Base-by-base conservation (phyloP, 1,139 yeast species). In the Kurtzmaniella quercitrusa region DNA sequence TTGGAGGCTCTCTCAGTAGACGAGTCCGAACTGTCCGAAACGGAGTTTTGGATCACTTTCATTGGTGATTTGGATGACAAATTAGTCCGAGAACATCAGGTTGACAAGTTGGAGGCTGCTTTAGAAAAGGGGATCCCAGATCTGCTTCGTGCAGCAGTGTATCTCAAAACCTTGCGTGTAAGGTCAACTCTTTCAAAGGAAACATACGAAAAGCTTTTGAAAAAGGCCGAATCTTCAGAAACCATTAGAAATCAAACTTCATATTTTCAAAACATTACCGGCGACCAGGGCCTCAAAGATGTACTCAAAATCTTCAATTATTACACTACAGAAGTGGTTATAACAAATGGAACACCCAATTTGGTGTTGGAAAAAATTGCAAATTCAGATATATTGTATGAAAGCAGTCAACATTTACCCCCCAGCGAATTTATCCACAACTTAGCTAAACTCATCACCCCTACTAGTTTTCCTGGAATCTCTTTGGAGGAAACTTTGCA, bases 71-170 rank as follows among this genome's bases (percentile, higher is more conserved):
- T 53, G 44, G 50, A 54, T 33, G 55, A 52, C 41, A 28, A 21
- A 30, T 51, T 50, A 17, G 44, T 64, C 7, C 47, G 51, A 26
- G 50, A 54, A 4, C 51, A 55, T 26, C 46, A 49, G 8, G 51
- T 58, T 7, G 51, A 46, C 2, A 51, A 54, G 18, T 50, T 69
- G 38, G 74, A 68, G 40, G 40, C 42, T 12, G 55, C 60, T 7
- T 44, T 71, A 19, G 40, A 57, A 1, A 41, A 46, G n/a, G 76
- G 75, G 1, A 61, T 71, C 5, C 74, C 76, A 1, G 50, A 41
- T 1, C 45, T 50, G 1, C 47, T 65, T 36, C 54, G 76, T 34
- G 55, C 62, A 2, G 44, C 59, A 14, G 61, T 68, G 0, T 72
- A 71, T 46, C 52, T 64, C 42, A 67, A 65, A 46, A 56, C 61